These are phyloP conservation scores for Raffaelea ambrosiae DNA, from an alignment of 2,329 filamentous ascomycete species.

Conservation along the genomic window DNA sequence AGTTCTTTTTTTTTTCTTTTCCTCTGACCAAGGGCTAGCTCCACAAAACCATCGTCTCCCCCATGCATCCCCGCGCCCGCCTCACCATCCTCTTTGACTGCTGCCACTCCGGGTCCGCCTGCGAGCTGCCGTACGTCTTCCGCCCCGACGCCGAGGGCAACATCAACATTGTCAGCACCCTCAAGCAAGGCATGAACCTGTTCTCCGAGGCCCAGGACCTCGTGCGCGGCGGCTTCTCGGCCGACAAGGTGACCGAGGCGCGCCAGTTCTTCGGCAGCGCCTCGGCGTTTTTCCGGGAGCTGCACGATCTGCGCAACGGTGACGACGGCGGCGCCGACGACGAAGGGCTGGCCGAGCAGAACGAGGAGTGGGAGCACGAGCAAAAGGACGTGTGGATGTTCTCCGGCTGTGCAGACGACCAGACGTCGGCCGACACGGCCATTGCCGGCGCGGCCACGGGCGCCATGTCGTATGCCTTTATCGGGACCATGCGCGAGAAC, in stretches of 20 bases:
- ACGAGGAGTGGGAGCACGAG: slow-evolving; percentile 28
- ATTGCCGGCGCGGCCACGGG: slow-evolving; percentile 25
- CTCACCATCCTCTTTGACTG: slow-evolving; percentile 53
- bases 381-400: slow-evolving; percentile 34
- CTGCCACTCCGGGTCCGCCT: slow-evolving; percentile 51
- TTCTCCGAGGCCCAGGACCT: slow-evolving; percentile 39
- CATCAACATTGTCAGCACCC: slow-evolving; percentile 44
- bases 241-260: slow-evolving; percentile 38
- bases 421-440: slow-evolving; percentile 28
- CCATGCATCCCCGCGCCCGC: slow-evolving; percentile 38
- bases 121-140: slow-evolving; percentile 51
- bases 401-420: slow-evolving; percentile 28
- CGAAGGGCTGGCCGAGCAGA: slow-evolving; percentile 34
- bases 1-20: slow-evolving; percentile 1
- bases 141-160: slow-evolving; percentile 47
- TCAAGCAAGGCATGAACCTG: slow-evolving; percentile 41
- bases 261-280: slow-evolving; percentile 43
- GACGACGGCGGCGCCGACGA: slow-evolving; percentile 23
- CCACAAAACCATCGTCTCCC: slow-evolving; percentile 42
- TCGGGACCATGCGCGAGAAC: slow-evolving; percentile 22
- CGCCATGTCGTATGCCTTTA: slow-evolving; percentile 30
- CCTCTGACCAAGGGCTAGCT: slow-evolving; percentile 18
- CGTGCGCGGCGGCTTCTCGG: slow-evolving; percentile 38
- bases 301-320: slow-evolving; percentile 35
- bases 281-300: slow-evolving; percentile 42